Base-by-base conservation (phyloP, 495 filamentous ascomycete genomes). In the Aspergillus steynii region DNA sequence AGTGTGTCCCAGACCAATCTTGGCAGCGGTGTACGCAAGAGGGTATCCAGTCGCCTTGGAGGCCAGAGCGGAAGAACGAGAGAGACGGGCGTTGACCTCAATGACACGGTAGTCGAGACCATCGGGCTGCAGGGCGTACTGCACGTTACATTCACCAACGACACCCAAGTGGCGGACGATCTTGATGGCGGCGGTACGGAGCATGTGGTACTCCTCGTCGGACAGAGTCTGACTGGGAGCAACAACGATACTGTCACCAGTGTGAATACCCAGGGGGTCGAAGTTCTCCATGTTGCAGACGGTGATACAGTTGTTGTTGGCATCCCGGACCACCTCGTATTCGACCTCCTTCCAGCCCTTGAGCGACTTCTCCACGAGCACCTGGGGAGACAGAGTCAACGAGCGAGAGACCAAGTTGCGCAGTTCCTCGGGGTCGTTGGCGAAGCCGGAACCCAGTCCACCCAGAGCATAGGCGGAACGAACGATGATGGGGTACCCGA, bases 281-380 rank as follows among this genome's bases (percentile, higher is more conserved):
- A 99, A 98, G 75, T 99, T 99, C 77, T 99, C 95, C 95, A 99
- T 99, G 81, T 99, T 99, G 79, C 95, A 99, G 62, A 99, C 95
- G 7, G 95, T 99, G 73, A 99, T 98, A 77, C 95, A 99, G 83
- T 99, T 99, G 78, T 99, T 92, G 60, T 90, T 86, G 49, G 87
- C 90, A 83, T 99, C 95, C 63, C 95, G 90, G 37, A 99, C 95
- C 53, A 99, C 95, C 65, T 99, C 95, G 74, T 99, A 99, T 70
- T 99, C 95, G 58, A 97, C 92, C 73, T 99, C 95, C 76, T 99
- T 99, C 95, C 95, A 99, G 51, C 95, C 95, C 76, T 99, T 99
- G 95, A 99, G 98, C 77, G 91, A 96, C 72, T 90, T 86, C 79
- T 99, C 95, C 62, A 99, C 93, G 34, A 99, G 81, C 4, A 99